phyloP scores from a whole-genome alignment of 257 asterid species.

The Datura wrightii region DNA sequence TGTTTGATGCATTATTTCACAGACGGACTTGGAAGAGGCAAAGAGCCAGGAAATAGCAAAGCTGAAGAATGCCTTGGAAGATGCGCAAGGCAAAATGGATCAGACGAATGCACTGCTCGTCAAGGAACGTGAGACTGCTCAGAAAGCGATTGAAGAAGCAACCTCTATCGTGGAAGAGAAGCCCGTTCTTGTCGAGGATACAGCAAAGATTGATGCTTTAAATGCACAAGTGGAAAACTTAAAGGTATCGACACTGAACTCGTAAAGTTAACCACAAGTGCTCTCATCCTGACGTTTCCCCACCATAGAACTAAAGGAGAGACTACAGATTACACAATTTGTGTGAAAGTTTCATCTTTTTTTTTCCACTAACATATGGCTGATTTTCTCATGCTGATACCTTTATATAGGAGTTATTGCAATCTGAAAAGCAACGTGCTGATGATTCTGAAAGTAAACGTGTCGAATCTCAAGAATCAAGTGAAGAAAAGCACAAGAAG shows the following conservation, averaged over 20 bases:
- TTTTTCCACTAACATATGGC: conserved; percentile 16
- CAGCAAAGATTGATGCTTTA: conserved; percentile 81
- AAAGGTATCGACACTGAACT: conserved; percentile 58
- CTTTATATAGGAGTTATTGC: conserved; percentile 56
- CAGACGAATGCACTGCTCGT: conserved; percentile 68
- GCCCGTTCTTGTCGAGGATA: conserved; percentile 82
- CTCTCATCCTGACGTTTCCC: conserved; percentile 23
- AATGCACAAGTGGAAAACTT: conserved; percentile 70
- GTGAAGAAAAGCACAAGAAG: conserved; percentile 76
- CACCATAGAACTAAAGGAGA: conserved; percentile 4
- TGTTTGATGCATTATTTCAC: conserved; percentile 34
- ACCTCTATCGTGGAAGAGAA: conserved; percentile 70
- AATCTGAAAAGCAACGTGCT: conserved; percentile 78
- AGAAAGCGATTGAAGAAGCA: conserved; percentile 90
- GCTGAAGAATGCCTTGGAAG: conserved; percentile 77
- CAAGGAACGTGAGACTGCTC: conserved; percentile 89
- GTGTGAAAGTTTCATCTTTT: conserved; percentile 16
- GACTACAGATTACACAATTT: neutral
- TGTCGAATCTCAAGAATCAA: conserved; percentile 66
- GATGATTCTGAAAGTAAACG: conserved; percentile 72
- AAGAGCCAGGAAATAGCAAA: conserved; percentile 74
- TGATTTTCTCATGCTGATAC: neutral
- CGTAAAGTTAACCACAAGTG: conserved; percentile 22
- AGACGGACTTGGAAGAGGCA: conserved; percentile 93
- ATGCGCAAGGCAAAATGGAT: conserved; percentile 75